Conservation (phyloP, 192 early-diverging fungal genomes). For the Diversispora epigaea region DNA sequence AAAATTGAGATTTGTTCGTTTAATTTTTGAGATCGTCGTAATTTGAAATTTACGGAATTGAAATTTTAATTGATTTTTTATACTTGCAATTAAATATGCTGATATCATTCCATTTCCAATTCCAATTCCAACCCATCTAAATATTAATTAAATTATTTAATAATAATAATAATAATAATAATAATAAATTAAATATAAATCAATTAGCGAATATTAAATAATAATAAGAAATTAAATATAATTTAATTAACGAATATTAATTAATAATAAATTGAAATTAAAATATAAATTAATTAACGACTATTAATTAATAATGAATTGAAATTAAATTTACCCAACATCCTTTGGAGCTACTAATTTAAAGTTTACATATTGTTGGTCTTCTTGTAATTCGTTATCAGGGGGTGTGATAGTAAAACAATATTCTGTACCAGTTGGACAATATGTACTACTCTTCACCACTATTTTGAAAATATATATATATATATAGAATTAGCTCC, state of each 20-base stretch:
- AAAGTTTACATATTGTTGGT: slow-evolving; percentile 1
- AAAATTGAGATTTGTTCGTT: not conserved
- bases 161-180: not conserved
- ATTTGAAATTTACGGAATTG: no score
- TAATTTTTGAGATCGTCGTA: not conserved
- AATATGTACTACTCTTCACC: not conserved
- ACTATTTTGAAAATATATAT: no score
- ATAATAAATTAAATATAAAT: not conserved
- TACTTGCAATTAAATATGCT: slow-evolving; percentile 6
- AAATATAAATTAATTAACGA: no score
- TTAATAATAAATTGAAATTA: not conserved
- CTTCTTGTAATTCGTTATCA: not conserved
- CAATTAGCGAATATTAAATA: no score
- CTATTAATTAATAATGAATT: not conserved
- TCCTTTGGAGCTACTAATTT: not conserved
- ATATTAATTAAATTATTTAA: not conserved
- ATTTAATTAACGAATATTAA: no score
- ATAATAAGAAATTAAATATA: not conserved
- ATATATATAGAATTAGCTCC: no score
- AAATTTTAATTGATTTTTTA: not conserved
- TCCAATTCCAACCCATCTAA: slow-evolving; percentile 14
- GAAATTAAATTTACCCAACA: not conserved
- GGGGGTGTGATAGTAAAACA: not conserved
- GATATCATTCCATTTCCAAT: not conserved
- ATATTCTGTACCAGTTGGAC: not conserved